phyloP scores from a whole-genome alignment of 352 stramenopile species.

The Sclerospora graminicola region DNA sequence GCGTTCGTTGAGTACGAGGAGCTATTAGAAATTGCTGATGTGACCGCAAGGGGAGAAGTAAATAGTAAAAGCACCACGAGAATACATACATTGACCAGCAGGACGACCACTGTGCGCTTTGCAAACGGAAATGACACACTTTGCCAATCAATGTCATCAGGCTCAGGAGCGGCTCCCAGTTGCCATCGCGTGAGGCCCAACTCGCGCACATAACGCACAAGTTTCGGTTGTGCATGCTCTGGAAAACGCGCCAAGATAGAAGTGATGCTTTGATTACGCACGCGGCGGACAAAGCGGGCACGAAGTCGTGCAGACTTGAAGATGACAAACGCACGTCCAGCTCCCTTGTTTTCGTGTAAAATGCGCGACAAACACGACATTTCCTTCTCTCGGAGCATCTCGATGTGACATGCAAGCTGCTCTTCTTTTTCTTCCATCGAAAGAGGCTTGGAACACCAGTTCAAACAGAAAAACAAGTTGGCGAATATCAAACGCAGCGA shows the following conservation, averaged over 20 bases:
- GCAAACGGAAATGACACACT: conserved; percentile 76
- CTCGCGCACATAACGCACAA: conserved; percentile 73
- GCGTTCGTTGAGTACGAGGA: conserved; percentile 51
- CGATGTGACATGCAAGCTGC: conserved; percentile 30
- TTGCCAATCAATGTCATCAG: conserved; percentile 81
- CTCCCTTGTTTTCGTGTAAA: conserved; percentile 56
- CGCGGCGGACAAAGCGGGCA: conserved; percentile 65
- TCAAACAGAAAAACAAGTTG: conserved; percentile 34
- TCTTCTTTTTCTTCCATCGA: conserved; percentile 36
- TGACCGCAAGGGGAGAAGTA: conserved; percentile 77
- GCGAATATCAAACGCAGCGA: conserved; percentile 37
- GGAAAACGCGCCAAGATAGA: conserved; percentile 66
- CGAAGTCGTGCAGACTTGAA: conserved; percentile 67
- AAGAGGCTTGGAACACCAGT: conserved; percentile 30
- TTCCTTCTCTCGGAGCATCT: conserved; percentile 46
- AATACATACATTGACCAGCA: conserved; percentile 71
- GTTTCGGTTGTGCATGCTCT: conserved; percentile 38
- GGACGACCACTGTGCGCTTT: conserved; percentile 58
- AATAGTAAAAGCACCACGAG: conserved; percentile 67
- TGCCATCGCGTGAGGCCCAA: conserved; percentile 71
- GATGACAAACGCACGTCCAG: conserved; percentile 69
- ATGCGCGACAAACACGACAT: conserved; percentile 41
- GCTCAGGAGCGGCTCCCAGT: conserved; percentile 59
- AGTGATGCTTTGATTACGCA: conserved; percentile 64
- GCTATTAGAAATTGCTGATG: conserved; percentile 65